Base-by-base conservation (phyloP, 176 grass and related monocot species). In the Avena insularis region DNA sequence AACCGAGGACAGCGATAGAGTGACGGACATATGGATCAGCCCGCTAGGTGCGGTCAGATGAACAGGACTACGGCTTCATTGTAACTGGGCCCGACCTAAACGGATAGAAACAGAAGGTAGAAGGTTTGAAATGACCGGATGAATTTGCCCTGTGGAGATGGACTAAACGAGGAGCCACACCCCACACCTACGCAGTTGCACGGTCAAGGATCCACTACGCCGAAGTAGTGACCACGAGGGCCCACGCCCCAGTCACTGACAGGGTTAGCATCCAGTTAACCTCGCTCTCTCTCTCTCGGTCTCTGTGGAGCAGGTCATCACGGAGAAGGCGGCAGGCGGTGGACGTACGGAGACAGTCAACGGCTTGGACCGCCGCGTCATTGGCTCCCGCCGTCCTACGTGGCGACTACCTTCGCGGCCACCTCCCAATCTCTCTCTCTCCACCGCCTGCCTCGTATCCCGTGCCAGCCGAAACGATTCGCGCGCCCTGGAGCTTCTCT, bases 281-380 rank as follows among this genome's bases (percentile, higher is more conserved):
- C 50, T 4, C 5, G 0, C 46, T 7, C 21, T 17, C 62, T 6
- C n/a, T 19, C 56, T 12, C 19, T 7, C 67, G 8, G 33, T 0
- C 19, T 31, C 20, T 60, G 68, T 29, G 40, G n/a, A 12, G 40
- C 40, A n/a, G 55, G 75, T 20, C 77, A 85, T 81, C 70, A 69
- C 70, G 36, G 38, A 49, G 66, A 74, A 51, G 14, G 59, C 23
- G 2, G 78, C 83, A 78, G 83, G 68, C 58, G 60, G 66, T 86
- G 20, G 13, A 66, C 43, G 90, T 93, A 95, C 93, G 93, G 93
- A 86, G 1, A 0, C 80, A 3, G 93, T 95, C 93, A 95, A 95
- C 86, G 80, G 77, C 59, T 23, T 78, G 83, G 87, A 89, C 93
- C 73, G 86, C 91, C 83, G 81, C 45, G 89, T 82, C 86, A 88